Conservation (phyloP, 352 stramenopile genomes). For the Pythium oligandrum region DNA sequence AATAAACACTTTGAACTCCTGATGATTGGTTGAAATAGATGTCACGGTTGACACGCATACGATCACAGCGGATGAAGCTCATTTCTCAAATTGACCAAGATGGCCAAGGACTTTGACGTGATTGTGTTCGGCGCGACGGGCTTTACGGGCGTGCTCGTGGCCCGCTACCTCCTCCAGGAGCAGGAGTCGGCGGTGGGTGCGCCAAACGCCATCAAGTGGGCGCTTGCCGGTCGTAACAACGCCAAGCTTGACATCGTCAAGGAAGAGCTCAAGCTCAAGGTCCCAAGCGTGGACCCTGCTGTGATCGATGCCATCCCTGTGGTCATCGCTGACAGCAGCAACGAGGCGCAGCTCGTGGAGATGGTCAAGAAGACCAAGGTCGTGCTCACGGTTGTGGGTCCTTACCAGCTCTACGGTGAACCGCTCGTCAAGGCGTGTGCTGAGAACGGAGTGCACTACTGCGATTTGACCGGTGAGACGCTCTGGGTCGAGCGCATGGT, state of each 20-base stretch:
- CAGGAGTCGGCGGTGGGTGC: slow-evolving; percentile 15
- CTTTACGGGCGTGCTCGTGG: slow-evolving; percentile 79
- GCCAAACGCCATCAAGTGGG: slow-evolving; percentile 51
- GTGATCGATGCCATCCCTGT: slow-evolving; percentile 27
- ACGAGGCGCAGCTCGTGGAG: slow-evolving; percentile 37
- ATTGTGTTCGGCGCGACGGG: slow-evolving; percentile 86
- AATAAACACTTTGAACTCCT: no score
- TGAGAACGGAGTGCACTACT: slow-evolving; percentile 85
- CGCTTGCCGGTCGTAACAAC: slow-evolving; percentile 68
- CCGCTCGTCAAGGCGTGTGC: slow-evolving; percentile 75
- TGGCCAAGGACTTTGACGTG: slow-evolving; percentile 28
- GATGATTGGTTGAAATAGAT: no score
- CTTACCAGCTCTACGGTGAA: slow-evolving; percentile 73
- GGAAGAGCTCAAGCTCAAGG: slow-evolving; percentile 25
- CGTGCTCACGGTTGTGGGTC: slow-evolving; percentile 71
- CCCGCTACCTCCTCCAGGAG: slow-evolving; percentile 28
- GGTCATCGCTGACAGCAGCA: slow-evolving; percentile 37
- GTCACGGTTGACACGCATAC: no score
- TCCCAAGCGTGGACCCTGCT: slow-evolving; percentile 4
- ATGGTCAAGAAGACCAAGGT: slow-evolving; percentile 67
- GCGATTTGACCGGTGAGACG: slow-evolving; percentile 87
- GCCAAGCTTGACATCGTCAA: slow-evolving; percentile 37
- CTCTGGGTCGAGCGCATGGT: slow-evolving; percentile 75
- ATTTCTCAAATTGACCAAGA: neutral
- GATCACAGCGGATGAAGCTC: neutral